Evolutionary conservation across 2,329 filamentous ascomycete species (phyloP).

Genomic region (Ascosphaera aggregata): DNA sequence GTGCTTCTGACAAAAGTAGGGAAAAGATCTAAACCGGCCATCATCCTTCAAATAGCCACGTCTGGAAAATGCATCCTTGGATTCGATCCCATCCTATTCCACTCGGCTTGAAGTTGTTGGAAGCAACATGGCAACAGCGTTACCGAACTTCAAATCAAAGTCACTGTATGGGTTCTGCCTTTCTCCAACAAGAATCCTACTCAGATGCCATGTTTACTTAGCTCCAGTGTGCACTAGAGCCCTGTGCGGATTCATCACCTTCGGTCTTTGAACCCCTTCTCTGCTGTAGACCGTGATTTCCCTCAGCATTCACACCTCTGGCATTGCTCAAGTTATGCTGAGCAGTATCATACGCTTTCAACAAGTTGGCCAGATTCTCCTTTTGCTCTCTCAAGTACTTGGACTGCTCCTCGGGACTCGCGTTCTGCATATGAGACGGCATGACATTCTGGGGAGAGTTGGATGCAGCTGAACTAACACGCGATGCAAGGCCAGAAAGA

Average conservation of each 20-base stretch:
- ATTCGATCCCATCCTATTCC: too few relatives aligned
- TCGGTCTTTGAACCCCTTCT: background rate
- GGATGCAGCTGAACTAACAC: background rate
- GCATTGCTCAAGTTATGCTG: background rate
- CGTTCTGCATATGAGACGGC: background rate
- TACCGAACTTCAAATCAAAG: too few relatives aligned
- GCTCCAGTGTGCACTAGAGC: background rate
- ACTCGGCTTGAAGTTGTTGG: too few relatives aligned
- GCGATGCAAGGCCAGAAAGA: background rate
- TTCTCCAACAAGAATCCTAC: too few relatives aligned
- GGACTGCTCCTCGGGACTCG: background rate
- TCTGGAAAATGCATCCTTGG: too few relatives aligned
- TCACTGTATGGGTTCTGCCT: too few relatives aligned
- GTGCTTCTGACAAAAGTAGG: too few relatives aligned
- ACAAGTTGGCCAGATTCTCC: background rate
- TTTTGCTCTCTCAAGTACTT: background rate
- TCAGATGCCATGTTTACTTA: background rate
- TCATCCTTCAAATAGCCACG: too few relatives aligned
- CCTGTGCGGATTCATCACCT: background rate
- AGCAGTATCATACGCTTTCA: conserved; percentile 1
- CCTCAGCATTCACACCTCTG: background rate
- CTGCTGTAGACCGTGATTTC: background rate
- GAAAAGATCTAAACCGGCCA: too few relatives aligned
- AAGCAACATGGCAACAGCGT: too few relatives aligned
- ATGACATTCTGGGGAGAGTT: background rate